Base-by-base conservation (phyloP, 441 rosid species). In the Capsella rubella region DNA sequence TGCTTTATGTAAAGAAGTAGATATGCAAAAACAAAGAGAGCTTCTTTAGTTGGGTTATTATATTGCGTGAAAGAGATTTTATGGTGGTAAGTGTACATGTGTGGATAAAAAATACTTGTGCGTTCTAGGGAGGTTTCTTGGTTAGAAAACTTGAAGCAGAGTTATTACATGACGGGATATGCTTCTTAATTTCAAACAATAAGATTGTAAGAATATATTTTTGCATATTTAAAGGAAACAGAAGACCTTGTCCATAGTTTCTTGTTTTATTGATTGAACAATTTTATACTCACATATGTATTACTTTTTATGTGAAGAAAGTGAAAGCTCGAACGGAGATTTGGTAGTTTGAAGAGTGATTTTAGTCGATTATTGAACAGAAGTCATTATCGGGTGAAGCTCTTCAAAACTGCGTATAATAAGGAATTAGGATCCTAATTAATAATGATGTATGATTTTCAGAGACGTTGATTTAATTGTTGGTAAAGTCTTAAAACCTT, bases 61-160 rank as follows among this genome's bases (percentile, higher is more conserved):
- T 66, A 32, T 35, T 3, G 13, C 34, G 45, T 12, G 6, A 5
- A 40, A 55, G 71, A 46, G 47, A 8, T 40, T 70, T 7, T 39
- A 31, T 16, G 53, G 40, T 70, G 55, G 55, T 64, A 34, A 37
- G 2, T 76, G 63, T 76, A 64, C 50, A 64, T 45, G 52, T 75
- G 74, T 68, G 74, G 65, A 25, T 67, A 50, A 31, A 31, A 69
- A 49, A 49, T 60, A 35, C 58, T 27, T 73, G 25, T 15, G 43
- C 45, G 6, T 51, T 31, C 62, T 4, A 8, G 13, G 13, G 64
- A 63, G 11, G 32, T 42, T 13, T 42, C n/a, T 12, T 42, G 47
- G 15, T 42, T 42, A 42, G 6, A 42, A 13, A 42, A 42, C 47
- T 4, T 15, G 13, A 42, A 42, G 15, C 47, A 42, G 46, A 42